Base-by-base conservation (phyloP, 2,329 filamentous ascomycete genomes). In the Trichoderma sp. region DNA sequence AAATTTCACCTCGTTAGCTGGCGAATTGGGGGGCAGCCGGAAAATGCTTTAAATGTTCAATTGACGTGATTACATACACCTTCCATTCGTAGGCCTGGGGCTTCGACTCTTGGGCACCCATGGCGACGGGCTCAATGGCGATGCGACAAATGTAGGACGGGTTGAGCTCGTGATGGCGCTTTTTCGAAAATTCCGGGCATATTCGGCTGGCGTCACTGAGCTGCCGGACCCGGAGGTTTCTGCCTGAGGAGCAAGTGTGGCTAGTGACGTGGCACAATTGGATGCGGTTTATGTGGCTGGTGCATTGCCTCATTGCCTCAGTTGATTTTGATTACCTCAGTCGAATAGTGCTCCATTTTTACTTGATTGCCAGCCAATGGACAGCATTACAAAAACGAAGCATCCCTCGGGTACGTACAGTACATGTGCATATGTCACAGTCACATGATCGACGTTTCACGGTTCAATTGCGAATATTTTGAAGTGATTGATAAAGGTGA, bases 21-120 rank as follows among this genome's bases (percentile, higher is more conserved):
- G n/a, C 30, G 30, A 26, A 18, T 67, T 12, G 14, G 4, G 14
- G 32, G 3, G 1, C 9, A 11, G 21, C 9, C 21, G 24, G 15
- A 26, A 24, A 39, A 5, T 24, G 28, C 9, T 21, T 30, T 30
- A 43, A 18, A 34, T 47, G 4, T 18, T 24, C 9, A 58, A 60
- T 32, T 15, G 43, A 5, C 21, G 21, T 18, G 15, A 64, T 32
- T 61, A 82, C 87, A 76, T 83, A 89, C 88, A 85, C 84, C 80
- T 87, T 88, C 88, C 87, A 90, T 77, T 82, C 78, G 78, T 83
- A 78, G 78, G 82, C 77, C 73, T 80, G 78, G 76, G 84, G 84
- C 81, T 89, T 89, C 74, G 87, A 89, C 77, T 86, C 83, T 82
- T 81, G 85, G 78, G 86, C 83, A 81, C 87, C 87, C 87, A 89